Evolutionary conservation across 257 asterid genomes (phyloP).

Genomic region (Linaria vulgaris): DNA sequence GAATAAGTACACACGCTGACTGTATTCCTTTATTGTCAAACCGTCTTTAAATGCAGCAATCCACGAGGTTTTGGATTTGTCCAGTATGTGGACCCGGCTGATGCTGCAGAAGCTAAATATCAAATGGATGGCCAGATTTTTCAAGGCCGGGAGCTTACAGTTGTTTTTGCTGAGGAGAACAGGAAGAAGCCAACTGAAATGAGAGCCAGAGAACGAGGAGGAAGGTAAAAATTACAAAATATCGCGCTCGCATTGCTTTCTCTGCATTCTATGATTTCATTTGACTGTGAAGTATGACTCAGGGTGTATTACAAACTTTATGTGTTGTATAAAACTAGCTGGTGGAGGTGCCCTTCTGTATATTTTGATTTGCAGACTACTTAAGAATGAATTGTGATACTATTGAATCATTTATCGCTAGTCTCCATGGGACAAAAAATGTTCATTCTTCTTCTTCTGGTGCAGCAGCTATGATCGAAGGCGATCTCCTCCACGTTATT

Average conservation of each 20-base stretch:
- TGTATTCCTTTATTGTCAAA: conserved; percentile 2
- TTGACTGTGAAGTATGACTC: too few relatives aligned
- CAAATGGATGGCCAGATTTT: conserved; percentile 84
- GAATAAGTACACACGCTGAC: not conserved
- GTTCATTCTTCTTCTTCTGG: conserved; percentile 35
- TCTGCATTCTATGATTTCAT: too few relatives aligned
- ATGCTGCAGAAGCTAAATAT: conserved; percentile 88
- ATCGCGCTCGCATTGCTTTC: too few relatives aligned
- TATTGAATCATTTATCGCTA: too few relatives aligned
- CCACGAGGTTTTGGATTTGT: conserved; percentile 96
- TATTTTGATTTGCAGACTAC: too few relatives aligned
- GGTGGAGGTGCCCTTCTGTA: too few relatives aligned
- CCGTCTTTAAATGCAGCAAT: conserved; percentile 43
- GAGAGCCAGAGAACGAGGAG: conserved; percentile 76
- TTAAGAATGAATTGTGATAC: too few relatives aligned
- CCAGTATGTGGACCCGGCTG: conserved; percentile 88
- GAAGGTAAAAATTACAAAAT: conserved; percentile 5
- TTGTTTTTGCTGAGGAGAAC: conserved; percentile 93
- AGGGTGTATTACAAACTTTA: too few relatives aligned
- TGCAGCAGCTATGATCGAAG: conserved; percentile 75
- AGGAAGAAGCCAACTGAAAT: conserved; percentile 87
- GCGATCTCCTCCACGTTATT: conserved; percentile 73
- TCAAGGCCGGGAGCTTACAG: conserved; percentile 87
- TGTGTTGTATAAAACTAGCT: too few relatives aligned
- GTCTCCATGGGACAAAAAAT: too few relatives aligned